A percentile compares a stretch with the other conserved stretches of the same genome.
These are phyloP conservation scores for Acacia melanoxylon DNA, from an alignment of 306 rosid genomes.

Conservation along the genomic window DNA sequence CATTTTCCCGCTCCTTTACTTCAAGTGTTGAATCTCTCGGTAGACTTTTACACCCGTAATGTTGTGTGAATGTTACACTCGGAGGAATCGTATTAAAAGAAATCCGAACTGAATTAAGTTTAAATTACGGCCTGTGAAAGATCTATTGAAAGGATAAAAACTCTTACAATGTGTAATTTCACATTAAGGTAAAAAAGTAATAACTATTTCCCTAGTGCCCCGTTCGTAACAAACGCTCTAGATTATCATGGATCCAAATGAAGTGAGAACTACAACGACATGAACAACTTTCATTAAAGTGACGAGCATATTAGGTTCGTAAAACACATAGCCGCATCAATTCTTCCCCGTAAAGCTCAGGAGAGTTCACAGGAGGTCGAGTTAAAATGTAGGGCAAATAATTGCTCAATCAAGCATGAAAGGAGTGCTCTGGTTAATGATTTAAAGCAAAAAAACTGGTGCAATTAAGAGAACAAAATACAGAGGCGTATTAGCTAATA, in stretches of 20 bases:
- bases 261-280: no score
- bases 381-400: not conserved
- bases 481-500: not conserved
- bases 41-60: slow-evolving; percentile 59
- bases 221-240: no score
- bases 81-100: slow-evolving; percentile 7
- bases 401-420: not conserved
- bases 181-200: not conserved
- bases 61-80: slow-evolving; percentile 22
- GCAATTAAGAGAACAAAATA: slow-evolving; percentile 39
- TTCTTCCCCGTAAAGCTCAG: not conserved
- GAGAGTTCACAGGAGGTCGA: not conserved
- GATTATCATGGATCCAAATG: not conserved
- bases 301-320: not conserved
- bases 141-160: not conserved
- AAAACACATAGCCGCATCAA: not conserved
- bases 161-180: no score
- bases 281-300: no score
- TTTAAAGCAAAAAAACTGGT: slow-evolving; percentile 6
- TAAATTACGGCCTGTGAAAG: not conserved
- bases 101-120: slow-evolving; percentile 14
- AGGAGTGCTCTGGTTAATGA: not conserved
- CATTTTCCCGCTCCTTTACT: slow-evolving; percentile 57
- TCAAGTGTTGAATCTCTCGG: slow-evolving; percentile 57
- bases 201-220: not conserved